Evolutionary conservation across 2,329 filamentous ascomycete species (phyloP).

Genomic region (Xylariaceae sp.): DNA sequence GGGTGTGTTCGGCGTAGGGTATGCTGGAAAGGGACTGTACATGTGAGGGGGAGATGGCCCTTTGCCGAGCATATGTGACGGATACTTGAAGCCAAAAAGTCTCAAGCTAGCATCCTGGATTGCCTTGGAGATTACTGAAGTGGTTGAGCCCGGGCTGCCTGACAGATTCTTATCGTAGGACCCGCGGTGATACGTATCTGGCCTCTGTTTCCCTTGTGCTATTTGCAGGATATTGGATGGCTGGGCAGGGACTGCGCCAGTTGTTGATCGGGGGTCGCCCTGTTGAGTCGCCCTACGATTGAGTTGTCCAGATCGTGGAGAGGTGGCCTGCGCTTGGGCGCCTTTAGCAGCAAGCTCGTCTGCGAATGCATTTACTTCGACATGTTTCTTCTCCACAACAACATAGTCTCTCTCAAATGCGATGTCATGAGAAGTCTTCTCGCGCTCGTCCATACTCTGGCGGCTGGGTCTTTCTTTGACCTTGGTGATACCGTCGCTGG

Average conservation of each 20-base stretch:
- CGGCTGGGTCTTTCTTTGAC: conserved; percentile 31
- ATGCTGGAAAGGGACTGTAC: conserved; percentile 79
- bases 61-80: conserved; percentile 57
- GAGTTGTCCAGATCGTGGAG: conserved; percentile 59
- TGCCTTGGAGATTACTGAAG: conserved; percentile 90
- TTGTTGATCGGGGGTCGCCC: conserved; percentile 63
- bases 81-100: conserved; percentile 67
- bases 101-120: conserved; percentile 86
- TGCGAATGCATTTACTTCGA: conserved; percentile 95
- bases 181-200: conserved; percentile 68
- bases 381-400: conserved; percentile 87
- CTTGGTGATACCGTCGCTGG: conserved; percentile 33
- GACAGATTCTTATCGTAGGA: conserved; percentile 78
- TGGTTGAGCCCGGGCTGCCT: conserved; percentile 66
- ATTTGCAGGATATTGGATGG: conserved; percentile 72
- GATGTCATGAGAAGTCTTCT: conserved; percentile 77
- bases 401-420: conserved; percentile 93
- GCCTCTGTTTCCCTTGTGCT: conserved; percentile 58
- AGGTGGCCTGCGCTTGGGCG: conserved; percentile 42
- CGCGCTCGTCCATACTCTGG: conserved; percentile 49
- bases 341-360: conserved; percentile 86
- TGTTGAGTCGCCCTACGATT: conserved; percentile 76
- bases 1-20: conserved; percentile 63
- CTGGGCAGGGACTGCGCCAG: conserved; percentile 65
- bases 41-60: conserved; percentile 69